A percentile compares a stretch with the other conserved stretches of the same genome.
Conservation (phyloP, 352 stramenopile genomes). For the Globisporangium spinosum region DNA sequence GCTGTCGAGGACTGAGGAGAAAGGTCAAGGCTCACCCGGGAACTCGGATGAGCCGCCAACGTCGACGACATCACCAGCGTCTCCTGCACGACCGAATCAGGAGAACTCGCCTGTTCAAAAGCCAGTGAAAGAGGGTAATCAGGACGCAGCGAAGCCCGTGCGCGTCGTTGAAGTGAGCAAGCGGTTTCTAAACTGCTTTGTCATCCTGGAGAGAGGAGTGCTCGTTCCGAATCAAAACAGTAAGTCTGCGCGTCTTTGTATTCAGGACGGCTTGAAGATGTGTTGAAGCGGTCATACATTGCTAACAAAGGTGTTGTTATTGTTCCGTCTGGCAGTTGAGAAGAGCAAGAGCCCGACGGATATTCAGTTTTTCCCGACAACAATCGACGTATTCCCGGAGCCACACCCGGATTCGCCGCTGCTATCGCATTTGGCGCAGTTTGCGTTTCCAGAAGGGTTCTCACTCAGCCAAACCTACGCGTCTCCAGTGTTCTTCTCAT, state of each 20-base stretch:
- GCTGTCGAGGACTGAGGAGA: conserved; percentile 29
- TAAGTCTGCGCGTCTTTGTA: conserved; percentile 25
- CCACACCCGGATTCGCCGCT: conserved; percentile 51
- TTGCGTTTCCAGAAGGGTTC: conserved; percentile 79
- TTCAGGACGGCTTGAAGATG: not conserved
- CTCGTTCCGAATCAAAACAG: conserved; percentile 60
- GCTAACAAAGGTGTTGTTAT: not conserved
- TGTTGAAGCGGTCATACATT: not conserved
- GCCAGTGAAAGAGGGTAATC: conserved; percentile 22
- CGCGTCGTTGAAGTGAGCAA: conserved; percentile 74
- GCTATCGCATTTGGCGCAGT: conserved; percentile 65
- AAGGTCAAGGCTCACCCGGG: conserved; percentile 53
- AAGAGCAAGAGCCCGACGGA: conserved; percentile 69
- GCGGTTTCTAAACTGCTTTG: conserved; percentile 83
- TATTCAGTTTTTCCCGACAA: conserved; percentile 61
- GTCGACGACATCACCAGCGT: conserved; percentile 9
- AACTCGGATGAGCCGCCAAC: conserved; percentile 33
- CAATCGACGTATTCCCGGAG: conserved; percentile 68
- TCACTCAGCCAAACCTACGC: conserved; percentile 51
- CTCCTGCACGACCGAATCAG: conserved; percentile 25
- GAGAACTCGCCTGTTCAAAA: conserved; percentile 29
- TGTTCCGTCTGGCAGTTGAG: conserved; percentile 35
- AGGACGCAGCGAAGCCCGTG: conserved; percentile 36
- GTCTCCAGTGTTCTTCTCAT: conserved; percentile 72
- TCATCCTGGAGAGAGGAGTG: conserved; percentile 60